phyloP scores from a whole-genome alignment of 352 stramenopile species.

The Globisporangium canariense region DNA sequence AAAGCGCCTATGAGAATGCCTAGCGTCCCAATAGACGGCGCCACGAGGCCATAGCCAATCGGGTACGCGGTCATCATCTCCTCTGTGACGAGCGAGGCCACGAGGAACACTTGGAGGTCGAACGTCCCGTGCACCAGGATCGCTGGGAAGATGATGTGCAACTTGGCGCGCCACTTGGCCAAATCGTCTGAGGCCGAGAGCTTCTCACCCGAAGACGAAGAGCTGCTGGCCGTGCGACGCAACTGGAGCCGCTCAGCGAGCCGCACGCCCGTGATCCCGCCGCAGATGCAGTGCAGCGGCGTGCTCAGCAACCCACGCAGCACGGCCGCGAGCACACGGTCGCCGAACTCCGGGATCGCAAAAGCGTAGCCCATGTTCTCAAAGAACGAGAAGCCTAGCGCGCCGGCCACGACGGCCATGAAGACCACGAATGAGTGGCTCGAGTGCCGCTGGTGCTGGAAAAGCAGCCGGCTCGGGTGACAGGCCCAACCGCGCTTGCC shows the following conservation, averaged over 20 bases:
- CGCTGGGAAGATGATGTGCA: conserved; percentile 34
- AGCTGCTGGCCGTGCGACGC: conserved; percentile 14
- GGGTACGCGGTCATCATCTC: conserved; percentile 29
- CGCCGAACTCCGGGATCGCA: conserved; percentile 21
- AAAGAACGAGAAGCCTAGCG: conserved; percentile 58
- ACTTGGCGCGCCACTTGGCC: conserved; percentile 33
- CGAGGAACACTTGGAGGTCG: conserved; percentile 54
- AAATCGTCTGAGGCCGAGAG: conserved; percentile 17
- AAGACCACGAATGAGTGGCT: conserved; percentile 64
- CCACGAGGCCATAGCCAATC: conserved; percentile 30
- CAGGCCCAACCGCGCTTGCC: conserved; percentile 38
- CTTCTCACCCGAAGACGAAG: conserved; percentile 9
- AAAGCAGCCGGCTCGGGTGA: conserved; percentile 45
- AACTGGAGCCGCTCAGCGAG: conserved; percentile 37
- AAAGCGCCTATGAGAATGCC: conserved; percentile 28
- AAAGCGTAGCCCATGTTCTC: conserved; percentile 64
- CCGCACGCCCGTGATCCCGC: conserved; percentile 60
- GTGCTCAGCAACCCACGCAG: conserved; percentile 41
- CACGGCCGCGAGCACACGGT: conserved; percentile 35
- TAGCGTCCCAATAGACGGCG: conserved; percentile 28
- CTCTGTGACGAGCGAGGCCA: conserved; percentile 37
- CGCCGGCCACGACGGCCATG: conserved; percentile 41
- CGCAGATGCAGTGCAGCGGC: conserved; percentile 62
- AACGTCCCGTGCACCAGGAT: conserved; percentile 60
- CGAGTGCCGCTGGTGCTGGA: conserved; percentile 35